Evolutionary conservation across 768 basidiomycete species (phyloP).

Genomic region (Suillus brevipes): DNA sequence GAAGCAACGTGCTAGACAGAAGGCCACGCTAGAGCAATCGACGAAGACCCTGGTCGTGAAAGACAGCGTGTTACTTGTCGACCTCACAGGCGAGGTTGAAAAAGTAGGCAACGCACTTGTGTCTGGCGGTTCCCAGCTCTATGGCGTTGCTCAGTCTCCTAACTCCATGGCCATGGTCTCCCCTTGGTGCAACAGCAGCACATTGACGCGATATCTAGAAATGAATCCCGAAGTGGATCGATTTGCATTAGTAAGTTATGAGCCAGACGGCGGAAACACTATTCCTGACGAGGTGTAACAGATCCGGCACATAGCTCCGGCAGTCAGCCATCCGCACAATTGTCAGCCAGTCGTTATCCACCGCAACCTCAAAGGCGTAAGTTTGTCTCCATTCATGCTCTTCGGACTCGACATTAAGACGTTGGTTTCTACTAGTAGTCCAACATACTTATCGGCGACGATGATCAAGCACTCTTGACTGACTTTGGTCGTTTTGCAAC

Average conservation of each 20-base stretch:
- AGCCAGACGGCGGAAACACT: neutral
- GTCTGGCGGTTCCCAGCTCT: slow-evolving; percentile 53
- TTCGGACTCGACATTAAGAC: neutral
- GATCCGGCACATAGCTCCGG: slow-evolving; percentile 57
- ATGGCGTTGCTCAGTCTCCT: slow-evolving; percentile 52
- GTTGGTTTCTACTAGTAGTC: slow-evolving; percentile 40
- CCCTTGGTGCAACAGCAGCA: slow-evolving; percentile 63
- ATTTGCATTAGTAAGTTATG: slow-evolving; percentile 45
- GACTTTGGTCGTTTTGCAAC: slow-evolving; percentile 52
- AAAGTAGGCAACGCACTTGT: slow-evolving; percentile 49
- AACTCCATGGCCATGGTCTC: slow-evolving; percentile 64
- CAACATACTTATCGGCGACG: slow-evolving; percentile 56
- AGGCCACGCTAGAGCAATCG: slow-evolving; percentile 52
- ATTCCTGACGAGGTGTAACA: slow-evolving; percentile 19
- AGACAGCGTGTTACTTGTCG: slow-evolving; percentile 47
- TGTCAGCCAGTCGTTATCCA: slow-evolving; percentile 56
- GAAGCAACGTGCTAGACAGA: slow-evolving; percentile 58
- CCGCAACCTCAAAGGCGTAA: slow-evolving; percentile 62
- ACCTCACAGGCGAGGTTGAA: slow-evolving; percentile 56
- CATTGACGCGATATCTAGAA: slow-evolving; percentile 48
- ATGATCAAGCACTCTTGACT: slow-evolving; percentile 54
- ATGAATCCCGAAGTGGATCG: slow-evolving; percentile 42
- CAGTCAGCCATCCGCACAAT: slow-evolving; percentile 57
- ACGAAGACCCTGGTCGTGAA: slow-evolving; percentile 56
- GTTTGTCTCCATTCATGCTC: slow-evolving; percentile 16